Evolutionary conservation across 2,329 filamentous ascomycete genomes (phyloP).

Genomic region (Colletotrichum filicis): DNA sequence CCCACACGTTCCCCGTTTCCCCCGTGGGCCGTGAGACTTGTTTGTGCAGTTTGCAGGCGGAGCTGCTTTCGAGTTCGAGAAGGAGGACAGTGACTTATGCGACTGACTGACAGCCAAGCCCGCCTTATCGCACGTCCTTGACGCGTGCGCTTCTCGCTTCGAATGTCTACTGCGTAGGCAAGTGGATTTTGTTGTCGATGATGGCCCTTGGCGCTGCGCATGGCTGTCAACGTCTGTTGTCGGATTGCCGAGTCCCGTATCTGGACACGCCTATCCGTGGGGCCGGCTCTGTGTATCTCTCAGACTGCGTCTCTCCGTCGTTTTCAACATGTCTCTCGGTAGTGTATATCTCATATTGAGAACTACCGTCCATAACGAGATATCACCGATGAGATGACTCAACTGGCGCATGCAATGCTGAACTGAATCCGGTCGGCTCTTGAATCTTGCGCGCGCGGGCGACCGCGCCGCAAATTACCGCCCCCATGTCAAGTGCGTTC

Average conservation of each 20-base stretch:
- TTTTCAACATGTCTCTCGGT: not conserved
- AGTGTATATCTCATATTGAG: not conserved
- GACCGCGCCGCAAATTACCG: not conserved
- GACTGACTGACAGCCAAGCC: not conserved
- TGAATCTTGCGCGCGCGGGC: not conserved
- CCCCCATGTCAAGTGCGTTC: not conserved
- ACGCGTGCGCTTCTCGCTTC: conserved; percentile 18
- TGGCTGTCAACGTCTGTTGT: not conserved
- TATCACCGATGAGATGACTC: not conserved
- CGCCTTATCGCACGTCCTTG: not conserved
- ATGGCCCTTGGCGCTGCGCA: conserved; percentile 27
- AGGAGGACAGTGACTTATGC: not conserved
- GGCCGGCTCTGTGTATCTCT: not conserved
- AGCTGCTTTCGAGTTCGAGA: not conserved
- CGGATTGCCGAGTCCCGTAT: conserved; percentile 27
- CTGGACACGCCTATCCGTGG: conserved; percentile 23
- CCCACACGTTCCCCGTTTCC: not conserved
- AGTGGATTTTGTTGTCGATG: not conserved
- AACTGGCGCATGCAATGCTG: not conserved
- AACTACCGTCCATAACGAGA: not conserved
- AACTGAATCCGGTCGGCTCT: not conserved
- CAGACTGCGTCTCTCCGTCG: not conserved
- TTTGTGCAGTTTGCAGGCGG: conserved; percentile 17
- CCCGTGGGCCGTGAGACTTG: not conserved
- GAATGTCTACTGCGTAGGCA: not conserved